Conservation (phyloP, 768 basidiomycete species). For the Tricholoma hemisulphureum region DNA sequence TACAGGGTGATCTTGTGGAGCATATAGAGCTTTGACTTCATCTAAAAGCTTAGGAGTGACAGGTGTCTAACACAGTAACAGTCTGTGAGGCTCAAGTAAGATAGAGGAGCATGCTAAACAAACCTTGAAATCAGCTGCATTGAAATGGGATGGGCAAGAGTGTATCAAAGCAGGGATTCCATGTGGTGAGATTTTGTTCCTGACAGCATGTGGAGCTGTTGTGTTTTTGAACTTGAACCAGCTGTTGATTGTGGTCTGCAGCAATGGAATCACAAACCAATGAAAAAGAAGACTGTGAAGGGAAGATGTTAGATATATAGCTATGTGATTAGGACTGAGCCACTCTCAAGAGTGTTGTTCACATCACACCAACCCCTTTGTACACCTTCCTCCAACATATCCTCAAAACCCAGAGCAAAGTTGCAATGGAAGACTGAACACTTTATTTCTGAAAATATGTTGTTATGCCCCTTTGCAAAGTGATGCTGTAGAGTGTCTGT, state of each 20-base stretch:
- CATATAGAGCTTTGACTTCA: background rate
- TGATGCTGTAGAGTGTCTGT: constrained; percentile 30
- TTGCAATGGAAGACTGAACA: too few species aligned
- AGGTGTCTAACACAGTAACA: background rate
- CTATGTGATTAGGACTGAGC: background rate
- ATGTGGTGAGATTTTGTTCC: constrained; percentile 37
- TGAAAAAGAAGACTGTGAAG: constrained; percentile 27
- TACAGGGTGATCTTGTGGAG: background rate
- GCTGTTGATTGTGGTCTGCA: constrained; percentile 34
- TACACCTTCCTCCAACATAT: constrained; percentile 31
- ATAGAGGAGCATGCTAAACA: background rate
- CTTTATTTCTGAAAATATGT: constrained; percentile 38
- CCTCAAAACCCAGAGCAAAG: too few species aligned
- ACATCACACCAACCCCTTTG: constrained; percentile 28
- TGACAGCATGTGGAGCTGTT: constrained; percentile 18
- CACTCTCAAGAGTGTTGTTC: too few species aligned
- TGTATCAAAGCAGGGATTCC: constrained; percentile 30
- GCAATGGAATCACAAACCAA: constrained; percentile 37
- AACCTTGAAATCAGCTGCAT: constrained; percentile 33
- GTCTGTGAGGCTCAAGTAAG: background rate
- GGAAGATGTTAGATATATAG: too few species aligned
- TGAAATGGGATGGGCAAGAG: constrained; percentile 22
- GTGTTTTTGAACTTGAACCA: constrained; percentile 20
- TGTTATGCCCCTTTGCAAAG: constrained; percentile 32
- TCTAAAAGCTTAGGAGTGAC: background rate